Percentiles rank a stretch among this genome's conserved stretches.
These are phyloP conservation scores for Phyllosticta capitalensis DNA, from an alignment of 2,329 filamentous ascomycete species.

Conservation along the genomic window DNA sequence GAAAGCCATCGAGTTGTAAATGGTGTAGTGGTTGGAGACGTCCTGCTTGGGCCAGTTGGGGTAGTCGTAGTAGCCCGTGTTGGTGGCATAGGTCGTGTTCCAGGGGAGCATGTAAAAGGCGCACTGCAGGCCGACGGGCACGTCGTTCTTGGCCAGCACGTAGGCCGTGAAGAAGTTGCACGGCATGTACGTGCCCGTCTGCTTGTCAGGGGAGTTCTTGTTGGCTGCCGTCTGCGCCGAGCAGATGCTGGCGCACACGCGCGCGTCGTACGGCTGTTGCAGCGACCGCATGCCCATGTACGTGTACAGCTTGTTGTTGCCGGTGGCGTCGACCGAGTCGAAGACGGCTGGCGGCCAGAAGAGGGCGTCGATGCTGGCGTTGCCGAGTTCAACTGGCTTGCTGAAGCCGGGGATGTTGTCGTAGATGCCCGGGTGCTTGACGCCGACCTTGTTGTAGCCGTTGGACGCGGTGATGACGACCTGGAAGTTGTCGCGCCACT, in stretches of 20 bases:
- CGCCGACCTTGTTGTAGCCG: slow-evolving; percentile 14
- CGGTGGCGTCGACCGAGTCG: slow-evolving; percentile 1
- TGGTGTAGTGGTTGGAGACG: slow-evolving; percentile 3
- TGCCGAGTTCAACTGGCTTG: neutral
- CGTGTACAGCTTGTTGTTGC: slow-evolving; percentile 5
- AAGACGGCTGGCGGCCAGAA: neutral
- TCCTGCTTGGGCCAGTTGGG: neutral
- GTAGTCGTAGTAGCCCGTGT: slow-evolving; percentile 1
- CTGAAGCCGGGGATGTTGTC: slow-evolving; percentile 3
- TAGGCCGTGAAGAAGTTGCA: slow-evolving; percentile 10
- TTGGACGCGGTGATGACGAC: slow-evolving; percentile 16
- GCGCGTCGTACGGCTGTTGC: slow-evolving; percentile 5
- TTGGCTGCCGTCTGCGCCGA: neutral
- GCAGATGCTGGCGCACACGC: slow-evolving; percentile 7
- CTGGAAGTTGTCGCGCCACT: slow-evolving; percentile 17
- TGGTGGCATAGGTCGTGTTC: slow-evolving; percentile 4
- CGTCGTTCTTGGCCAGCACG: slow-evolving; percentile 7
- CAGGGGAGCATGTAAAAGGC: slow-evolving; percentile 5
- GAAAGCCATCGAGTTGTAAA: slow-evolving; percentile 8
- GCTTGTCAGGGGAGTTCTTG: neutral
- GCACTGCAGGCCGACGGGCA: slow-evolving; percentile 3
- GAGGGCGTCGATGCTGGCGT: neutral
- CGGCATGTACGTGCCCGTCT: neutral
- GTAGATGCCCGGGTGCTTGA: neutral
- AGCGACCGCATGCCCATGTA: neutral